phyloP scores from a whole-genome alignment of 139 green algal genomes.

The Tetraselmis striata region DNA sequence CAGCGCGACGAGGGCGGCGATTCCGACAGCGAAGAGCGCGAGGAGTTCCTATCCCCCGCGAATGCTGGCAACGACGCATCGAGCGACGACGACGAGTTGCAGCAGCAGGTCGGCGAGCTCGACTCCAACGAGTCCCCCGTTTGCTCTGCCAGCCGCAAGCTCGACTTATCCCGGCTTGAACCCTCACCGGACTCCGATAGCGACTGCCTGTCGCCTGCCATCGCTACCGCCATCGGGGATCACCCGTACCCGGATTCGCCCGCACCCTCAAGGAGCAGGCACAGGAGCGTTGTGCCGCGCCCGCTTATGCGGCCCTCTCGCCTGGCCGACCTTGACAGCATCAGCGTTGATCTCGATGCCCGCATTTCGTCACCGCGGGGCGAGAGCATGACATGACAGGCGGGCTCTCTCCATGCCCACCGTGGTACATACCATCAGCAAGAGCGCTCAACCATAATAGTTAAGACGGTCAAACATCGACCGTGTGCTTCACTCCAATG shows the following conservation, averaged over 20 bases:
- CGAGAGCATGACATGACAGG: not conserved
- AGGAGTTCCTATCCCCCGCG: not conserved
- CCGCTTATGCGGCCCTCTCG: not conserved
- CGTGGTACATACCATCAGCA: not conserved
- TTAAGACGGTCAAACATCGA: not conserved
- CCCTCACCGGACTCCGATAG: not conserved
- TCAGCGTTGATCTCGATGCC: not conserved
- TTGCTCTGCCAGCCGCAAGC: not conserved
- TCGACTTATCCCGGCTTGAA: no score
- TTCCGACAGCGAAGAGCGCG: not conserved
- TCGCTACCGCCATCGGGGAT: not conserved
- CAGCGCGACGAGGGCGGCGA: not conserved
- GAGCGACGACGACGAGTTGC: not conserved
- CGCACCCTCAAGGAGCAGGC: not conserved
- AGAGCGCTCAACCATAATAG: not conserved
- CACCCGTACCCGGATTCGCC: not conserved
- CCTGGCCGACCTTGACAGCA: not conserved
- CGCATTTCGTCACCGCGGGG: not conserved
- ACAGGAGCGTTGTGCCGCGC: not conserved
- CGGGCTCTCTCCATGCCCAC: not conserved
- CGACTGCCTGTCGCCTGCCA: not conserved
- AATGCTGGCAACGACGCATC: not conserved
- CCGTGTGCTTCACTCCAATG: no score
- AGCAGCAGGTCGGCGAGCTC: not conserved
- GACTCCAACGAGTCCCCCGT: not conserved